Conservation (phyloP, 129 eudicot genomes). For the Lactuca saligna region DNA sequence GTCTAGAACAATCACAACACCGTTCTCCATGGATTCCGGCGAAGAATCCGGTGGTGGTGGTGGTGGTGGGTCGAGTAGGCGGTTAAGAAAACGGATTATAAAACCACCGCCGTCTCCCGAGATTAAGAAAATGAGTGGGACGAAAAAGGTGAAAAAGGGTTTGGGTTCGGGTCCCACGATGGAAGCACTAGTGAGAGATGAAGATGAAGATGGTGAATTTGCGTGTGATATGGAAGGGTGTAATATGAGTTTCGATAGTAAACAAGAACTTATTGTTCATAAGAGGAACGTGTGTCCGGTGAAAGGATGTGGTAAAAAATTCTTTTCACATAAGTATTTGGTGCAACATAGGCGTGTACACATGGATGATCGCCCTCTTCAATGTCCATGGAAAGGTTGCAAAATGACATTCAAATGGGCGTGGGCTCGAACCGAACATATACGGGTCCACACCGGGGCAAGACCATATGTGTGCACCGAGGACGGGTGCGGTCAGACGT, state of each 20-base stretch:
- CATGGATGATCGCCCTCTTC: conserved; percentile 81
- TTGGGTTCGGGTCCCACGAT: not conserved
- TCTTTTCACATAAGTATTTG: conserved; percentile 93
- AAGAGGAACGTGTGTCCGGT: conserved; percentile 78
- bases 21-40: conserved; percentile 36
- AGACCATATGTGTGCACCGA: conserved; percentile 78
- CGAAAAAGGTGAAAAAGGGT: conserved; percentile 39
- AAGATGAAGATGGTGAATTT: conserved; percentile 60
- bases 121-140: conserved; percentile 28
- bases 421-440: conserved; percentile 97
- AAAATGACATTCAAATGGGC: conserved; percentile 98
- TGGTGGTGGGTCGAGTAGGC: conserved; percentile 71
- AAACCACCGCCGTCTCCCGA: conserved; percentile 39
- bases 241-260: conserved; percentile 77
- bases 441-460: conserved; percentile 90
- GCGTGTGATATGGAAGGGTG: conserved; percentile 84
- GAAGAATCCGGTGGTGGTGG: conserved; percentile 40
- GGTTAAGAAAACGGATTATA: conserved; percentile 60
- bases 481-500: conserved; percentile 90
- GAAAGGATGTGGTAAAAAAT: conserved; percentile 83
- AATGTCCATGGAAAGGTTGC: conserved; percentile 99
- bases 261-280: conserved; percentile 66
- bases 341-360: conserved; percentile 98
- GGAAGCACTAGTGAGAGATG: conserved; percentile 28
- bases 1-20: conserved; percentile 26